Evolutionary conservation across 1,284 basidiomycete genomes (phyloP).

Genomic region (Pterulicium gracile): DNA sequence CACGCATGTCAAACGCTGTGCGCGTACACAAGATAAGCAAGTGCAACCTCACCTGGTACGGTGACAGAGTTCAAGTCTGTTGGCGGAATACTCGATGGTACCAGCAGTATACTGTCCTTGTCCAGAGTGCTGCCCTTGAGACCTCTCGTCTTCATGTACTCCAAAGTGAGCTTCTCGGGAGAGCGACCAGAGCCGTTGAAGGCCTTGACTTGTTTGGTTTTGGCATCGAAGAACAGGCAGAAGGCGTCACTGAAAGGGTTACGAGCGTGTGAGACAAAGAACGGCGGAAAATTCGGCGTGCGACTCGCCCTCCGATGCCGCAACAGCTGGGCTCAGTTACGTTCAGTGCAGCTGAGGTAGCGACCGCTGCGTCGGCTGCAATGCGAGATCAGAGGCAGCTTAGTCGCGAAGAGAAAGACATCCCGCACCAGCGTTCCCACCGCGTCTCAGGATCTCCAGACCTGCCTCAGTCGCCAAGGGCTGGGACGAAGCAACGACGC

Average conservation of each 20-base stretch:
- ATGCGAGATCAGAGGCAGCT: slow-evolving; percentile 4
- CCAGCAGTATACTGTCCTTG: not conserved
- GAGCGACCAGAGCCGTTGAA: slow-evolving; percentile 83
- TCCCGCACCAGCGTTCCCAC: slow-evolving; percentile 77
- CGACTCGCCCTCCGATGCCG: slow-evolving; percentile 66
- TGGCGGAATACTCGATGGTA: slow-evolving; percentile 44
- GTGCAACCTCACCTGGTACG: slow-evolving; percentile 65
- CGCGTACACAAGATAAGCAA: slow-evolving; percentile 1
- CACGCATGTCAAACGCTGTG: not conserved
- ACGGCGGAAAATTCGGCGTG: not conserved
- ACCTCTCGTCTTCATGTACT: slow-evolving; percentile 63
- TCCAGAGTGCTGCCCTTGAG: slow-evolving; percentile 34
- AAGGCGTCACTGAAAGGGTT: slow-evolving; percentile 64
- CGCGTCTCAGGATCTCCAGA: slow-evolving; percentile 78
- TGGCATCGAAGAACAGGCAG: slow-evolving; percentile 84
- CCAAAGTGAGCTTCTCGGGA: slow-evolving; percentile 71
- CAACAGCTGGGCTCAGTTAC: slow-evolving; percentile 76
- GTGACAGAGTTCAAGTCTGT: slow-evolving; percentile 83
- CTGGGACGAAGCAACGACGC: slow-evolving; percentile 83
- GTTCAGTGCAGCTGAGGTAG: slow-evolving; percentile 82
- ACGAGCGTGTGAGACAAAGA: slow-evolving; percentile 2
- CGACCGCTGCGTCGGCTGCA: slow-evolving; percentile 64
- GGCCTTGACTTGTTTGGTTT: slow-evolving; percentile 69
- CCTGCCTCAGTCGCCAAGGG: slow-evolving; percentile 86
- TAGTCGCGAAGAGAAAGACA: slow-evolving; percentile 5